These are phyloP conservation scores for Eucalyptus sideroxylon DNA, from an alignment of 345 rosid genomes.

Conservation along the genomic window DNA sequence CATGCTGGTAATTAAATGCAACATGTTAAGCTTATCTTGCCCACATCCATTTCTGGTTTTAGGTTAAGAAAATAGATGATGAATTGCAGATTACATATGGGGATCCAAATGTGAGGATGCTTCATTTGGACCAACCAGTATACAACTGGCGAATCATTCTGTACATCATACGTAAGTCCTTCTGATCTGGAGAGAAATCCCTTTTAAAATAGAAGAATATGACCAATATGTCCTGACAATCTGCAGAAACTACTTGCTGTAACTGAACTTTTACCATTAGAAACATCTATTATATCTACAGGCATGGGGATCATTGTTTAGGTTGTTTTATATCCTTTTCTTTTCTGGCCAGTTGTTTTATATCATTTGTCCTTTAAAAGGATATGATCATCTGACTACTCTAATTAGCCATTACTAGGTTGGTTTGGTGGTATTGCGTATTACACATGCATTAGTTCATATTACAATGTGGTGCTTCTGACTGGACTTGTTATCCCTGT, in stretches of 20 bases:
- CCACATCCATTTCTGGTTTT: background rate
- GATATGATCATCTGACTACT: background rate
- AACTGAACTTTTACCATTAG: background rate
- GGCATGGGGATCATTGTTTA: background rate
- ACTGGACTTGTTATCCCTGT: background rate
- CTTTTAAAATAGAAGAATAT: background rate
- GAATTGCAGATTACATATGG: conserved; percentile 80
- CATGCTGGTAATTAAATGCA: conserved; percentile 57
- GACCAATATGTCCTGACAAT: background rate
- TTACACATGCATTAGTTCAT: background rate
- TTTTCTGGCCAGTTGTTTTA: background rate
- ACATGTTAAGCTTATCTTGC: background rate
- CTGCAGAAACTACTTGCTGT: background rate
- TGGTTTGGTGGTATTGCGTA: background rate
- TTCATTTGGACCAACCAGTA: conserved; percentile 44
- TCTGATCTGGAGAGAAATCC: background rate
- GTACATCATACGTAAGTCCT: conserved; percentile 72
- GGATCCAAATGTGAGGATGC: conserved; percentile 88
- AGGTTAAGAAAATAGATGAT: background rate
- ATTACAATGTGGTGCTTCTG: background rate
- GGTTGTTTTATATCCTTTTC: background rate
- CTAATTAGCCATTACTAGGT: background rate
- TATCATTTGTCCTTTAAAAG: background rate
- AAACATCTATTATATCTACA: background rate
- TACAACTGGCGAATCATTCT: conserved; percentile 68